Percentiles rank a stretch among this genome's conserved stretches.
phyloP scores from a whole-genome alignment of 2,329 filamentous ascomycete species.

The Fusarium oligoseptatum region DNA sequence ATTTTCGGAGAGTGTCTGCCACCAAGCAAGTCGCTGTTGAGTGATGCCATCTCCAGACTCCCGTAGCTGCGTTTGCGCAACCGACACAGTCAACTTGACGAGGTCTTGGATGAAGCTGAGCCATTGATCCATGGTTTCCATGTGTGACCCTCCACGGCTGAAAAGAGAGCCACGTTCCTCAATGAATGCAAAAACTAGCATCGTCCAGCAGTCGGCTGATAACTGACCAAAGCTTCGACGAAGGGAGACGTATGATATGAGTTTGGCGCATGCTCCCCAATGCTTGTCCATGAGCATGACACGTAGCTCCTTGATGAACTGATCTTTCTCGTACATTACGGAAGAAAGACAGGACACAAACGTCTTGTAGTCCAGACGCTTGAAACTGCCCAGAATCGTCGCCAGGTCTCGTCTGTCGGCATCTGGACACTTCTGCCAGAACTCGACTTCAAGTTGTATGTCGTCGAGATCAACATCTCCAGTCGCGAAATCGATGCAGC shows the following conservation, averaged over 20 bases:
- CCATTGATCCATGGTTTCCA: neutral
- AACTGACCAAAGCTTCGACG: neutral
- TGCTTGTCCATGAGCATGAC: neutral
- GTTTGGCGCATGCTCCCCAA: neutral
- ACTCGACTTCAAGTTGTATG: neutral
- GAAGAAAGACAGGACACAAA: neutral
- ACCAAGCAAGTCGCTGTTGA: neutral
- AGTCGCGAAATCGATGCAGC: neutral
- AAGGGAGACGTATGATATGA: neutral
- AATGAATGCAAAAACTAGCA: neutral
- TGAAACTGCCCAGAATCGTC: neutral
- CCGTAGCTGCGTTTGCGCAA: neutral
- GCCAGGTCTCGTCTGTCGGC: neutral
- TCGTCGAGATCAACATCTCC: neutral
- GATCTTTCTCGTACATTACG: neutral
- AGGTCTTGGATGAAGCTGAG: neutral
- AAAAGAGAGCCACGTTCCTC: neutral
- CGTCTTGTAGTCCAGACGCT: neutral
- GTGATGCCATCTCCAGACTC: constrained; percentile 2
- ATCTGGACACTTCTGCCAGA: neutral
- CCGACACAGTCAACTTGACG: neutral
- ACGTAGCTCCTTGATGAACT: neutral
- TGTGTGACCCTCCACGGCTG: neutral
- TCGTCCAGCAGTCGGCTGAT: neutral
- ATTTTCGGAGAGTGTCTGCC: neutral